Percentiles rank a stretch among this genome's conserved stretches.
These are phyloP conservation scores for Elongisporangium anandrum DNA, from an alignment of 352 stramenopile genomes.

Conservation along the genomic window DNA sequence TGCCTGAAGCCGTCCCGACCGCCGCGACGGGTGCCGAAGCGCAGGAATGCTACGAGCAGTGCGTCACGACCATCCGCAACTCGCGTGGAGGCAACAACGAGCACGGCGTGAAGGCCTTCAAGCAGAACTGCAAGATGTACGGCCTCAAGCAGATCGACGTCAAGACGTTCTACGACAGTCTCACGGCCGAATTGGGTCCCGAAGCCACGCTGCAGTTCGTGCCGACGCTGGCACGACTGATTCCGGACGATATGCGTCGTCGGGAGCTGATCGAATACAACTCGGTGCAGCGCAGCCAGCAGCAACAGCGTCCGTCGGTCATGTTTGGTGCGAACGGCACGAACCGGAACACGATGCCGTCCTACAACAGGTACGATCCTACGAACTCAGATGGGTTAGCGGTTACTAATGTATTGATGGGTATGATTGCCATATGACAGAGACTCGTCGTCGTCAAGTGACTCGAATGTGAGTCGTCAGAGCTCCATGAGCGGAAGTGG, in stretches of 20 bases:
- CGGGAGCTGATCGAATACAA: constrained; percentile 55
- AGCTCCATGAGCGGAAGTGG: constrained; percentile 4
- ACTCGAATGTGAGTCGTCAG: constrained; percentile 17
- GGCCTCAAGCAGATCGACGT: constrained; percentile 55
- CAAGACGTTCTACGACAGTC: constrained; percentile 42
- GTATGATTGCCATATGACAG: constrained; percentile 4
- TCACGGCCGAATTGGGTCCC: constrained; percentile 41
- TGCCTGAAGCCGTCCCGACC: constrained; percentile 32
- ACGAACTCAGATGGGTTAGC: neutral
- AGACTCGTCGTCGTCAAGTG: constrained; percentile 34
- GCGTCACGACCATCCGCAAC: constrained; percentile 50
- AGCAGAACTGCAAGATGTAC: constrained; percentile 56
- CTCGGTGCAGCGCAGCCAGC: constrained; percentile 17
- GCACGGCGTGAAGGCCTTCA: constrained; percentile 49
- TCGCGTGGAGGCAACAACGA: constrained; percentile 50
- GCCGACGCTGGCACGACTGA: constrained; percentile 39
- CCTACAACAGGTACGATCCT: neutral
- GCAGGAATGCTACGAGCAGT: constrained; percentile 48
- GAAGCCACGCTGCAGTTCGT: constrained; percentile 40
- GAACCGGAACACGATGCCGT: neutral
- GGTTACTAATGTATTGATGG: neutral
- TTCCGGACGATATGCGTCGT: constrained; percentile 44
- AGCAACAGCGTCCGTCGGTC: neutral
- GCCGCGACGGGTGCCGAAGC: constrained; percentile 46
- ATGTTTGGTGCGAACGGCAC: neutral